Base-by-base conservation (phyloP, 1,284 basidiomycete species). In the Malassezia sympodialis region DNA sequence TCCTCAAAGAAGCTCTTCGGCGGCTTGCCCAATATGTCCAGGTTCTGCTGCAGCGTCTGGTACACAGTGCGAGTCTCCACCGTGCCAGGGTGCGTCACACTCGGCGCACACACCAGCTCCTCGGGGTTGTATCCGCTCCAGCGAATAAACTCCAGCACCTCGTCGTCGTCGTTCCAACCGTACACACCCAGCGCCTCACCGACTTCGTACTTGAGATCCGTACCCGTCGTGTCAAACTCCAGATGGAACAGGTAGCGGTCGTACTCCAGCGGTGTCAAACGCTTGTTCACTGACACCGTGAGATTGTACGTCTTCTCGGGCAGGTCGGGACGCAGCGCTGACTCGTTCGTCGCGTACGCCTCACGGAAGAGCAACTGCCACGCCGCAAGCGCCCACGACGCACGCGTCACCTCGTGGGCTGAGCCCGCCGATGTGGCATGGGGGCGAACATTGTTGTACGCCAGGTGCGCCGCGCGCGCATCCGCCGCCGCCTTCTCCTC, bases 231-330 rank as follows among this genome's bases (percentile, higher is more conserved):
- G 76, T 90, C 84, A 75, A 98, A 90, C 79, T 96, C 93, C 74
- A 98, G 82, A 78, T 98, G 93, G 82, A 98, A 98, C 55, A 98
- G 90, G 76, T 98, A 96, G 63, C 94, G 87, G 77, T 96, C 88
- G 77, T 98, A 98, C 63, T 93, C 88, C 65, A 82, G 76, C 32
- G 94, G 94, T 0, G 93, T 98, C 51, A 98, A 82, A 30, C 93
- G 87, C 49, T 85, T 84, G 79, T 96, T 96, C 76, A 96, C 91
- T 7, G 85, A 83, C 72, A 91, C 91, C 17, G 86, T 90, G 59
- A 96, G 84, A 60, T 96, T 83, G 82, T 82, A 96, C 30, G 90
- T 96, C 72, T 87, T 84, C 62, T 96, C 94, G 14, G 85, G 79
- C 34, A 87, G 75, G 70, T 94, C 90, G 23, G 93, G 94, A 35